Evolutionary conservation across 148 eudicot genomes (phyloP), one percentile per base, ranked within the genome.

Genomic region (Diospyros kaki): DNA sequence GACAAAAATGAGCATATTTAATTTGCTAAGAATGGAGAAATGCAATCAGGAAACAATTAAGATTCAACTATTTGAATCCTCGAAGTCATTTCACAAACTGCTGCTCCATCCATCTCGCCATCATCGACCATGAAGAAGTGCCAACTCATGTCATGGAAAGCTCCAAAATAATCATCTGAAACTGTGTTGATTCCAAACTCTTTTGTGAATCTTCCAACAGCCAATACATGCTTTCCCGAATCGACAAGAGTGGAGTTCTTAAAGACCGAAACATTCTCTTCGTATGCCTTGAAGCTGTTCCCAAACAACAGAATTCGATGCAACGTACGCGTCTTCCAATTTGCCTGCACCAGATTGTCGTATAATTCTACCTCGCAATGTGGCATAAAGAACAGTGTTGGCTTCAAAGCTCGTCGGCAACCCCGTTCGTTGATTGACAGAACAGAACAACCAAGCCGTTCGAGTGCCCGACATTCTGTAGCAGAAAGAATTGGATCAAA

Each of bases 301-400:
- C 98, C 96, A 75, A 93, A 81, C 66, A 93, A 54, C 2, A 80
- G 74, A 64, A 90, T 58, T 15, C 84, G 83, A 66, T 77, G 85
- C 81, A 93, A 72, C 41, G 46, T 17, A n/a, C 80, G 81, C 6
- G 50, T 63, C 40, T 74, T 73, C 97, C 96, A 90, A 75, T 93
- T 93, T 10, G 84, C 82, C 79, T 87, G 83, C 66, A 93, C 77
- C 53, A 93, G 86, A 77, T 93, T 90, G 66, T 93, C 91, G 73
- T 93, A 93, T 79, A 93, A 52, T 66, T 86, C 89, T 2, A 91
- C 93, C 84, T 90, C 93, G 54, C 97, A 90, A 65, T 90, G 97
- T 60, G 97, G 97, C 96, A 93, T 93, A 84, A 87, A 93, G 84
- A 93, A 89, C 51, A 90, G 60, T 5, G 83, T 87, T 5, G 98